Conservation (phyloP, 108 stramenopile genomes). For the Bacterosira constricta region DNA sequence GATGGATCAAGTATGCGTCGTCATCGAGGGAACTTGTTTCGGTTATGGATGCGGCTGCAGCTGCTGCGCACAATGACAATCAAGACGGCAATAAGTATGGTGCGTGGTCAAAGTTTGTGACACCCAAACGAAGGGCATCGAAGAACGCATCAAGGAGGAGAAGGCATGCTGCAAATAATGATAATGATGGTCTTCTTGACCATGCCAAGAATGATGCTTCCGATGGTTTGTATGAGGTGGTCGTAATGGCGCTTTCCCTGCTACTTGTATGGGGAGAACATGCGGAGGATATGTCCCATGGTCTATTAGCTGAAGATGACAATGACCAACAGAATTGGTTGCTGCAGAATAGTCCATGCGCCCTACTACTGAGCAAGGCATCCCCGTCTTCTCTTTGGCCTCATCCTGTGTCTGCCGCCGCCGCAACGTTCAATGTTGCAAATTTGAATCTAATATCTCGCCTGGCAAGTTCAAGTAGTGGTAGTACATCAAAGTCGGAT, state of each 20-base stretch:
- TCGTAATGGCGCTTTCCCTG: slow-evolving; percentile 25
- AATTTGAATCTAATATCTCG: slow-evolving; percentile 47
- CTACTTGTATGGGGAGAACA: slow-evolving; percentile 37
- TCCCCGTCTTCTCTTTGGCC: slow-evolving; percentile 6
- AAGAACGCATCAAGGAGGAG: slow-evolving; percentile 10
- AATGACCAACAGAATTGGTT: slow-evolving; percentile 13
- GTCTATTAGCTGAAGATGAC: slow-evolving; percentile 4
- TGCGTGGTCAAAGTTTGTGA: slow-evolving; percentile 38
- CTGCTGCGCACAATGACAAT: slow-evolving; percentile 1
- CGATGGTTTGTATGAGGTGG: slow-evolving; percentile 1
- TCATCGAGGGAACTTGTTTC: slow-evolving; percentile 11
- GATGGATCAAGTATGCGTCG: slow-evolving; percentile 22
- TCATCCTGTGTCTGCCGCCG: background rate
- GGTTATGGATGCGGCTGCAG: slow-evolving; percentile 27
- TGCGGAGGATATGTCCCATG: slow-evolving; percentile 33
- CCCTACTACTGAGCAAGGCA: slow-evolving; percentile 35
- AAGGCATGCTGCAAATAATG: background rate
- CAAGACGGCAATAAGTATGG: slow-evolving; percentile 29
- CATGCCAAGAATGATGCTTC: background rate
- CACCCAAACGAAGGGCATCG: slow-evolving; percentile 44
- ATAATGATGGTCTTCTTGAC: background rate
- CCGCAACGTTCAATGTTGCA: slow-evolving; percentile 10
- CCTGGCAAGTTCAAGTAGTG: slow-evolving; percentile 11
- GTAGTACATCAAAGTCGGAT: background rate
- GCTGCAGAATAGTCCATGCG: slow-evolving; percentile 15